Evolutionary conservation across 225 moss, liverwort and hornwort species (phyloP).

Genomic region (Asterella californica): DNA sequence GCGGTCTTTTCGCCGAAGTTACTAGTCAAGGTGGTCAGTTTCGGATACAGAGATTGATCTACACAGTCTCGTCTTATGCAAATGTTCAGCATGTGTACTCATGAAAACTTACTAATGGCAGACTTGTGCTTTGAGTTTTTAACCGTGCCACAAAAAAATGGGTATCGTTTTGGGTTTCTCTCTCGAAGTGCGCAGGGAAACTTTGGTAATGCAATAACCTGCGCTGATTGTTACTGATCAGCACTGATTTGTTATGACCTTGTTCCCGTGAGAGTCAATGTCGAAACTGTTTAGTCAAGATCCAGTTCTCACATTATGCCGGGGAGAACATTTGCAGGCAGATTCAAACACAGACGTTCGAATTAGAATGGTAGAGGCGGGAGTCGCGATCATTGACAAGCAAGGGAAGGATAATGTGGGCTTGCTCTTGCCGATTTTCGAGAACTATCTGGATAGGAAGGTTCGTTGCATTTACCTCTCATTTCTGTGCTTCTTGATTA

Average conservation of each 20-base stretch:
- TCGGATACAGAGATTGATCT: too few species aligned
- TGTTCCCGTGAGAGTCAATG: neutral
- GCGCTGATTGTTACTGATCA: neutral
- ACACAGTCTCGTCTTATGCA: too few species aligned
- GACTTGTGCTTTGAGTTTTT: too few species aligned
- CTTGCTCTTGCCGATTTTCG: constrained; percentile 85
- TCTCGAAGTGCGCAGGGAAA: too few species aligned
- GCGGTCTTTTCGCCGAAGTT: too few species aligned
- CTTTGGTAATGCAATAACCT: neutral
- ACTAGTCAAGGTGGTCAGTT: too few species aligned
- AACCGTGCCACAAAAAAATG: too few species aligned
- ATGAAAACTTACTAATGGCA: too few species aligned
- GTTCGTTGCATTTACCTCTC: constrained; percentile 25
- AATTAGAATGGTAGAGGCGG: constrained; percentile 90
- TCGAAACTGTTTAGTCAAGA: too few species aligned
- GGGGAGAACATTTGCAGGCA: constrained; percentile 50
- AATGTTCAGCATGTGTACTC: too few species aligned
- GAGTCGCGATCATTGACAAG: constrained; percentile 89
- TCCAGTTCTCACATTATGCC: constrained; percentile 1
- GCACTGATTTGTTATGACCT: neutral
- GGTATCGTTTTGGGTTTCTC: too few species aligned
- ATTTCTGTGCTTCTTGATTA: neutral
- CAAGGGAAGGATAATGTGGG: constrained; percentile 87
- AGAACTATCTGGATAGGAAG: constrained; percentile 95
- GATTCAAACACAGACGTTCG: constrained; percentile 85